Base-by-base conservation (phyloP, 176 grass and related monocot genomes). In the Elaeis guineensis region DNA sequence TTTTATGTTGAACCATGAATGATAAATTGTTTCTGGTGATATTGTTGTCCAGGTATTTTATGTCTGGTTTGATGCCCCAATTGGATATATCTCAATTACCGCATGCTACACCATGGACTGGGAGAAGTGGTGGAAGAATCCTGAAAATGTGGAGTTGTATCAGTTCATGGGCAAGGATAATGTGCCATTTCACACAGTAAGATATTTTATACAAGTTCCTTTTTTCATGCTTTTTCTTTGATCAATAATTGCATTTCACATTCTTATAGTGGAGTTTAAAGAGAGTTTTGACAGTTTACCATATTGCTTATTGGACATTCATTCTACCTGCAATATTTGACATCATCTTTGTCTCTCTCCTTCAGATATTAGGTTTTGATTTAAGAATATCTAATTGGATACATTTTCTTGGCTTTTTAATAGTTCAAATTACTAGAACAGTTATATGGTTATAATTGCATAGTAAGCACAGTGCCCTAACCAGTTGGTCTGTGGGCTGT, bases 131-230 rank as follows among this genome's bases (percentile, higher is more conserved):
- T 98, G 93, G 93, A 92, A 98, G 60, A 69, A 86, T 72, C 93
- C 93, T 80, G 84, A 92, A 60, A 79, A 89, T 56, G 93, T 98
- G 48, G 87, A 92, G 74, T 57, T 98, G 59, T 98, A 85, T 80
- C 93, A 98, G 66, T 98, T 98, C 64, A 98, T 98, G 93, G 93
- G 93, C 64, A 98, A 98, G 83, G 93, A 98, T 86, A 98, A 98
- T 71, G 93, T 98, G 54, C 93, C 93, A 73, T 98, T 98, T 98
- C 93, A 98, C 67, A 98, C 84, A 51, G 87, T 98, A 89, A 71
- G 73, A 64, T 64, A 51, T 26, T 53, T 57, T 59, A 17, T 21
- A 59, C 16, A 5, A 4, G 4, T 55, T 12, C 0, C 17, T 55
- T 55, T 21, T 21, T 7, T 55, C 17, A n/a, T 16, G 3, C 18